Percentiles rank a stretch among this genome's conserved stretches.
Conservation (phyloP, 2,329 filamentous ascomycete genomes). For the Hypoxylon sp. region DNA sequence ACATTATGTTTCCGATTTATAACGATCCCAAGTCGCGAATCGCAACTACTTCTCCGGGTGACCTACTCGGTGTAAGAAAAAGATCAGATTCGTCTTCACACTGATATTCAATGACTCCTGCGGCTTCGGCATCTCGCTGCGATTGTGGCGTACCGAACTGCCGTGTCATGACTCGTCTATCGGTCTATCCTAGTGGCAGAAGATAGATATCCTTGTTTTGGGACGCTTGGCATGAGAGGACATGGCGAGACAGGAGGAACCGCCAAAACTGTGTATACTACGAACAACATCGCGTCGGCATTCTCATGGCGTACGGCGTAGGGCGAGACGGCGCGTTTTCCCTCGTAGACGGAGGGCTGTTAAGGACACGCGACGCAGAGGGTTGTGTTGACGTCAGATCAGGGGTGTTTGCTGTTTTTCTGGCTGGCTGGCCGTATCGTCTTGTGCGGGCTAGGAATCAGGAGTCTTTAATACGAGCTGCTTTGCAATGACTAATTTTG, state of each 20-base stretch:
- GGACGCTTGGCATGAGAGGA: conserved; percentile 14
- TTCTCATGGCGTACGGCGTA: conserved; percentile 32
- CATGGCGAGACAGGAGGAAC: conserved; percentile 6
- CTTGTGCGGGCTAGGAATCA: conserved; percentile 16
- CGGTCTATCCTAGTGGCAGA: not conserved
- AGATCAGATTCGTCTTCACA: not conserved
- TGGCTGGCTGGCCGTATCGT: conserved; percentile 14
- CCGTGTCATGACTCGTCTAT: not conserved
- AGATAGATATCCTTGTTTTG: conserved; percentile 1
- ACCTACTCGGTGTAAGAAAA: not conserved
- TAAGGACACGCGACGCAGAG: conserved; percentile 2
- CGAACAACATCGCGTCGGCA: conserved; percentile 20
- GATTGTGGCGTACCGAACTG: not conserved
- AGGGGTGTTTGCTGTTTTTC: conserved; percentile 24
- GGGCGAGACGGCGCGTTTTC: conserved; percentile 10
- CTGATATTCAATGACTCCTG: not conserved
- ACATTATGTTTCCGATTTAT: not conserved
- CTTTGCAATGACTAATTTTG: conserved; percentile 12
- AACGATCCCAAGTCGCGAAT: not conserved
- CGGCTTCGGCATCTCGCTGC: not conserved
- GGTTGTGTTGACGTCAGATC: conserved; percentile 12
- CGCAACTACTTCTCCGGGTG: not conserved
- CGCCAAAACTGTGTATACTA: conserved; percentile 34
- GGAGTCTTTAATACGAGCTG: conserved; percentile 17
- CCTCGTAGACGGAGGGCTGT: conserved; percentile 21